A percentile compares a stretch with the other conserved stretches of the same genome.
Evolutionary conservation across 495 filamentous ascomycete species (phyloP).

Genomic region (Xylaria telfairii): DNA sequence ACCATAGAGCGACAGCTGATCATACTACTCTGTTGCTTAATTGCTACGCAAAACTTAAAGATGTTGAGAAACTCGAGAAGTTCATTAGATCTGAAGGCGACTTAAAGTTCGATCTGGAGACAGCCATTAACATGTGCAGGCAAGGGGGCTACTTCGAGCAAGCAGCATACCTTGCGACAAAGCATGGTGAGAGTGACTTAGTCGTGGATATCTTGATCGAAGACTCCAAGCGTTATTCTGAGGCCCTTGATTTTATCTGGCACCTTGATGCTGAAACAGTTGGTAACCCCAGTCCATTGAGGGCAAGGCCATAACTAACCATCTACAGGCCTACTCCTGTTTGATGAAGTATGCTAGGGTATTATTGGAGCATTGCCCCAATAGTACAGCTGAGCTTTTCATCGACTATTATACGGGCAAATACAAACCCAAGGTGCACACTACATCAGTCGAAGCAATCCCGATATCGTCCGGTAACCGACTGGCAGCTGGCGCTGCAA

Average conservation of each 20-base stretch:
- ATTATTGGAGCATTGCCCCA: slow-evolving; percentile 81
- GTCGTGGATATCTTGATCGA: slow-evolving; percentile 96
- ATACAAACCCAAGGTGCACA: slow-evolving; percentile 75
- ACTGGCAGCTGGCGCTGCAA: slow-evolving; percentile 65
- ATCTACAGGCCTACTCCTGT: slow-evolving; percentile 75
- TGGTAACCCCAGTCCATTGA: background rate
- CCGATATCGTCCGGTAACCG: slow-evolving; percentile 48
- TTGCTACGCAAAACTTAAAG: slow-evolving; percentile 97
- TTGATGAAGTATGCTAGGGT: slow-evolving; percentile 96
- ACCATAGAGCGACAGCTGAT: slow-evolving; percentile 91
- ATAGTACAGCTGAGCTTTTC: slow-evolving; percentile 81
- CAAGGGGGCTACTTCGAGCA: slow-evolving; percentile 98
- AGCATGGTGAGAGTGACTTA: slow-evolving; percentile 91
- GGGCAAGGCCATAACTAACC: slow-evolving; percentile 34
- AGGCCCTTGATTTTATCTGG: slow-evolving; percentile 91
- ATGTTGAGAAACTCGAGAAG: slow-evolving; percentile 90
- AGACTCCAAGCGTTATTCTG: slow-evolving; percentile 85
- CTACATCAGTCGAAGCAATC: slow-evolving; percentile 57
- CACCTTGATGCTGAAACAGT: slow-evolving; percentile 82
- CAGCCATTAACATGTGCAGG: slow-evolving; percentile 95
- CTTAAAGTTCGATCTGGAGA: slow-evolving; percentile 95
- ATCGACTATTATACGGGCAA: slow-evolving; percentile 90
- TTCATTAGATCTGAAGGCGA: slow-evolving; percentile 97
- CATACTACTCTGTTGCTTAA: slow-evolving; percentile 94
- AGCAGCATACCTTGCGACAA: slow-evolving; percentile 92